A percentile compares a stretch with the other conserved stretches of the same genome.
Evolutionary conservation across 768 basidiomycete species (phyloP).

Genomic region (Lyophyllum semitale): DNA sequence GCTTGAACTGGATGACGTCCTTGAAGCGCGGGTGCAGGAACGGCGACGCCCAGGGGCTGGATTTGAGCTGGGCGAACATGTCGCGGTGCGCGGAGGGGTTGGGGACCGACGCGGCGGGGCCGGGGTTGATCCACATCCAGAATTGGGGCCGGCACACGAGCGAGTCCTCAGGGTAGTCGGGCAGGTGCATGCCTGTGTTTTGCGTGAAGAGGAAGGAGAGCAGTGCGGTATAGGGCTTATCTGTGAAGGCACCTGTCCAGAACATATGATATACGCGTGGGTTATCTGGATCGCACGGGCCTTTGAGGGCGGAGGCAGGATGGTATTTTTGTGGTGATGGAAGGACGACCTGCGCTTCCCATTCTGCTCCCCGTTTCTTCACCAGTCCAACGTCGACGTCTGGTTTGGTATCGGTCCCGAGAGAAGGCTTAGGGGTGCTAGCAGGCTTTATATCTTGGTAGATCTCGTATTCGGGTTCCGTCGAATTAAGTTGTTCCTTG

Average conservation of each 20-base stretch:
- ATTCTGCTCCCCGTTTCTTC: slow-evolving; percentile 58
- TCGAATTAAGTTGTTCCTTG: slow-evolving; percentile 34
- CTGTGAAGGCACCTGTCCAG: slow-evolving; percentile 96
- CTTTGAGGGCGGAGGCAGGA: slow-evolving; percentile 39
- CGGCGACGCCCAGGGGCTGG: slow-evolving; percentile 89
- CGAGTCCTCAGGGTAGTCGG: slow-evolving; percentile 39
- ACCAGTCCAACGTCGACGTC: slow-evolving; percentile 57
- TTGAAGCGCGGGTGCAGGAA: slow-evolving; percentile 89
- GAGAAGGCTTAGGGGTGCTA: slow-evolving; percentile 22
- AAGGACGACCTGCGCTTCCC: slow-evolving; percentile 58
- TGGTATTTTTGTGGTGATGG: slow-evolving; percentile 45
- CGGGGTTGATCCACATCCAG: slow-evolving; percentile 97
- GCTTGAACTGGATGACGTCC: slow-evolving; percentile 86
- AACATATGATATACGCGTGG: slow-evolving; percentile 92
- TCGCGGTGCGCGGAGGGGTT: slow-evolving; percentile 77
- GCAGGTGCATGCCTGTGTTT: slow-evolving; percentile 78
- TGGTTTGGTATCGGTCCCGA: slow-evolving; percentile 24
- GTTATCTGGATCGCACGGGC: slow-evolving; percentile 72
- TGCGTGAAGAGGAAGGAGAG: slow-evolving; percentile 93
- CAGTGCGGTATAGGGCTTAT: slow-evolving; percentile 93
- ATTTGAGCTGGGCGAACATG: slow-evolving; percentile 79
- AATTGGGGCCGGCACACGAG: slow-evolving; percentile 83
- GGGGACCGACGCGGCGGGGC: slow-evolving; percentile 82
- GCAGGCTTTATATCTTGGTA: slow-evolving; percentile 21
- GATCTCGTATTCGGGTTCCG: slow-evolving; percentile 22